These are phyloP conservation scores for Fusarium sp. DNA, from an alignment of 2,329 filamentous ascomycete genomes.

Conservation along the genomic window DNA sequence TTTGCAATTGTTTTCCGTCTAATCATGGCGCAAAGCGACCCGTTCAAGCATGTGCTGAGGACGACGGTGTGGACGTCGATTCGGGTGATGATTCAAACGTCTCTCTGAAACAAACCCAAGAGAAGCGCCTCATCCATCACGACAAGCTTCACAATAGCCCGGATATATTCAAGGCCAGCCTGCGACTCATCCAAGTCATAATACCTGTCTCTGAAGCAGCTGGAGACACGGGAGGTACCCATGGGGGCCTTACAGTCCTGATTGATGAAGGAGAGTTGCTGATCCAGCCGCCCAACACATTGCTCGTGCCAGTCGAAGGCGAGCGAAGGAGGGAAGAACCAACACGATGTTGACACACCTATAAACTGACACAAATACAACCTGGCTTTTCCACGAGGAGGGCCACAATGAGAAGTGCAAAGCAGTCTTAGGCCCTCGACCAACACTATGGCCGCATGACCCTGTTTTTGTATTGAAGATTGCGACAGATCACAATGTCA, in stretches of 20 bases:
- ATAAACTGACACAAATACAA: neutral
- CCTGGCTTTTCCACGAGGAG: neutral
- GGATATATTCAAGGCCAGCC: neutral
- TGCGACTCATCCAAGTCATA: neutral
- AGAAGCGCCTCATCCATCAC: neutral
- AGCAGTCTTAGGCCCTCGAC: neutral
- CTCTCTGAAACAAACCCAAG: neutral
- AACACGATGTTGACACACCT: neutral
- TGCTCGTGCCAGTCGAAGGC: neutral
- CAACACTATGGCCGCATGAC: neutral
- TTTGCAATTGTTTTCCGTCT: neutral
- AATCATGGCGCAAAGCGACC: neutral
- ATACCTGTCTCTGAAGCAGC: neutral
- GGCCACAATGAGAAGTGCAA: neutral
- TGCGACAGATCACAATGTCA: neutral
- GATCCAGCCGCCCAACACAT: neutral
- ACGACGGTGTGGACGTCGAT: neutral
- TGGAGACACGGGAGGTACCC: neutral
- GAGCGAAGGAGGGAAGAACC: neutral
- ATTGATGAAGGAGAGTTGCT: neutral
- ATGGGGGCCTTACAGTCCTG: neutral
- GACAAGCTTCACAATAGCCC: neutral
- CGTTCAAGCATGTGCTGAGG: neutral
- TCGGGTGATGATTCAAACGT: neutral
- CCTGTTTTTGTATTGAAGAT: neutral